Evolutionary conservation across 2,329 filamentous ascomycete genomes (phyloP), one percentile per base, ranked within the genome.

Genomic region (Arthrobotrys megalospora): DNA sequence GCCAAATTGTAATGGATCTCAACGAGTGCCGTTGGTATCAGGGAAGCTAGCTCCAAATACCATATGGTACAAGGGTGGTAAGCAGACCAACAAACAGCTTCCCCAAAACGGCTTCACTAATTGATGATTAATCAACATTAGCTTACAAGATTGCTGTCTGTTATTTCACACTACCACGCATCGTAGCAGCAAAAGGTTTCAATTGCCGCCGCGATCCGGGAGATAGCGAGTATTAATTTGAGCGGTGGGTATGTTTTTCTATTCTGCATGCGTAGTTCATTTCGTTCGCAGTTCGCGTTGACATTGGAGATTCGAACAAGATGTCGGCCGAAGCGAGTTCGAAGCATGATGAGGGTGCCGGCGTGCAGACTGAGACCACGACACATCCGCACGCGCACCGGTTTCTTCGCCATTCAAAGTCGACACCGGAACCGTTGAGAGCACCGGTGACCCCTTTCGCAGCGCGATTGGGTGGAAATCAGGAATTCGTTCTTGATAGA

Each of bases 401-500:
- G 8, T 45, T 43, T 3, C 21, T 72, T 28, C 58, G 24, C 12
- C 36, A n/a, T 16, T 28, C 62, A 6, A 73, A 34, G 12, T 68
- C 68, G 3, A 19, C 24, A 11, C 32, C 45, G 12, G 47, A 43
- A 12, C 36, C 55, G 3, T 55, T 63, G 6, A 67, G 66, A 16
- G 36, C 52, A 21, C 62, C 67, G 0, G 43, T 60, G 19, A 62
- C 67, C 12, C 62, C 75, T 12, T 81, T 80, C 65, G 80, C 72
- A 19, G 80, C 80, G 16, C 75, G 80, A 12, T 64, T 81, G 11
- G 80, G 80, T 28, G 80, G 80, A 11, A 81, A 81, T 28, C 80
- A 81, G 16, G 75, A 77, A 16, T 80, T 77, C 48, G 79, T 80
- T 11, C 53, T 81, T n/a, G 62, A 72, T 10, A 73, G 78, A 38